Percentiles rank a stretch among this genome's conserved stretches.
These are phyloP conservation scores for Diutina mesorugosa DNA, from an alignment of 1,139 yeast genomes.

Conservation along the genomic window DNA sequence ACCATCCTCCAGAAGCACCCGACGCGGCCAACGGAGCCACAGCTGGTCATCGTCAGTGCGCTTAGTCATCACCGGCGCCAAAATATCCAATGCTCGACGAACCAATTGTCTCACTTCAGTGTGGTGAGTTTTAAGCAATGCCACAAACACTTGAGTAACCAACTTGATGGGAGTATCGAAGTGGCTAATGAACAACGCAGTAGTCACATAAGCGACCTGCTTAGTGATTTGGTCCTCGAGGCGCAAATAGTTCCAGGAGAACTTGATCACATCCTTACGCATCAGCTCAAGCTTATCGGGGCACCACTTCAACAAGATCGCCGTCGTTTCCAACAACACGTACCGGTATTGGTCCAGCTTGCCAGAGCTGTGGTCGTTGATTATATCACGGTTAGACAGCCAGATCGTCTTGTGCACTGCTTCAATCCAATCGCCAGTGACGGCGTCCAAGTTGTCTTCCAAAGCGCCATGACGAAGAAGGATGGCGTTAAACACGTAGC, in stretches of 20 bases:
- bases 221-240: conserved; percentile 83
- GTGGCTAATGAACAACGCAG: conserved; percentile 74
- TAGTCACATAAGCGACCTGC: conserved; percentile 86
- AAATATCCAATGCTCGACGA: conserved; percentile 72
- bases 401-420: conserved; percentile 50
- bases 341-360: conserved; percentile 64
- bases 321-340: conserved; percentile 71
- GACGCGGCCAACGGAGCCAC: conserved; percentile 94
- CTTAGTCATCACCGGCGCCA: conserved; percentile 80
- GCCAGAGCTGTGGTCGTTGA: conserved; percentile 51
- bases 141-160: conserved; percentile 87
- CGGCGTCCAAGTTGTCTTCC: not conserved
- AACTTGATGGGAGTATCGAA: conserved; percentile 85
- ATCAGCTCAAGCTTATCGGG: conserved; percentile 48
- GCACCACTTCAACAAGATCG: conserved; percentile 61
- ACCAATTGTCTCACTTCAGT: conserved; percentile 77
- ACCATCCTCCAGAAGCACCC: conserved; percentile 86
- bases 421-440: not conserved
- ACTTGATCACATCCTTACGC: conserved; percentile 79
- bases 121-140: conserved; percentile 74
- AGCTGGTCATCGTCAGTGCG: conserved; percentile 46
- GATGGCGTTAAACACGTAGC: conserved; percentile 52
- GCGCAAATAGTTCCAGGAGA: conserved; percentile 89
- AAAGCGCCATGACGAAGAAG: conserved; percentile 26
- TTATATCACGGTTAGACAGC: conserved; percentile 47